Base-by-base conservation (phyloP, 495 filamentous ascomycete genomes). In the Penicillium robsamsonii region DNA sequence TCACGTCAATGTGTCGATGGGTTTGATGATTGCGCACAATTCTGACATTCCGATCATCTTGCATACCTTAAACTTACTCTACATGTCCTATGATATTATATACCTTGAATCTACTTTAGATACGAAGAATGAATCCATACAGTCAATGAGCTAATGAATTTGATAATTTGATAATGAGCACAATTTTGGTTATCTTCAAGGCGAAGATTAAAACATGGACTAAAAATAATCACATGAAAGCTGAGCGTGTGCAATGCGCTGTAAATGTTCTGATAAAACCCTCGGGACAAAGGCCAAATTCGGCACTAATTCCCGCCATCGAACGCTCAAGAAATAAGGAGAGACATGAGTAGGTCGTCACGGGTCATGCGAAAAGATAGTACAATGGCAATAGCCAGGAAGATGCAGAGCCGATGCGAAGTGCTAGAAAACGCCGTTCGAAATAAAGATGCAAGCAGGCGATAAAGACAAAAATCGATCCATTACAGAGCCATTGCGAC, bases 401-500 rank as follows among this genome's bases (percentile, higher is more conserved):
- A 35, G 45, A 54, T 49, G 61, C 53, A 50, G 45, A 38, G 49
- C 50, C 40, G 46, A 63, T 50, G 55, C 51, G 42, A 63, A 29
- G 29, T 65, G 62, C 55, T 48, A 25, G 37, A 51, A 37, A 50
- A 47, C 42, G 40, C 31, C 55, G 35, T 37, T 49, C 29, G 8
- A 46, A 58, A 56, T 40, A 47, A 53, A 43, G 33, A 56, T 24
- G 38, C 55, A 31, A 30, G 51, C 20, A 51, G 22, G 31, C 25
- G 22, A 52, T 17, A 27, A 44, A 24, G 17, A 11, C 24, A 43
- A 20, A 2, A 2, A 24, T 31, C 9, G 25, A 20, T 25, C 10
- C 11, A 47, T 70, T 62, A 77, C 45, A 79, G 59, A 38, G 68
- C 70, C 61, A 76, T 71, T 17, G 70, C 75, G 22, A 76, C 67